Evolutionary conservation across 2,329 filamentous ascomycete species (phyloP).

Genomic region (Harringtonia aguacate): DNA sequence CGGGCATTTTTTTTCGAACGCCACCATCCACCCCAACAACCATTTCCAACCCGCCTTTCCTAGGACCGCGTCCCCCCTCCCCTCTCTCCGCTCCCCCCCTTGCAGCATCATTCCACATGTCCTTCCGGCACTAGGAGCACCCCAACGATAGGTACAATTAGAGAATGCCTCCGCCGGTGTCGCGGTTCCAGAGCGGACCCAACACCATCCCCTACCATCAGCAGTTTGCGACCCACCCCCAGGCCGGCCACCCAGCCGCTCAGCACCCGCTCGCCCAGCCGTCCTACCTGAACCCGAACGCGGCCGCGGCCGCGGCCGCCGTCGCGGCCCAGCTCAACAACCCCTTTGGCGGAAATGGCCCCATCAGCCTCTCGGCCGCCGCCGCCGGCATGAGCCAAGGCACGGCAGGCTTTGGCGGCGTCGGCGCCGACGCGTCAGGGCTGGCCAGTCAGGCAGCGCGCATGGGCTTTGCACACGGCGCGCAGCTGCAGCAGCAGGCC

Average conservation of each 20-base stretch:
- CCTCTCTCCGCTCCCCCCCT: too few relatives aligned
- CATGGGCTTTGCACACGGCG: slow-evolving; percentile 72
- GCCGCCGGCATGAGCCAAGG: slow-evolving; percentile 38
- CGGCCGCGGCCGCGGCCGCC: slow-evolving; percentile 7
- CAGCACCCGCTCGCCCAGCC: slow-evolving; percentile 54
- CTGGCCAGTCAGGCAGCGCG: slow-evolving; percentile 80
- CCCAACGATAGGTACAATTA: background rate
- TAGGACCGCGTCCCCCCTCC: too few relatives aligned
- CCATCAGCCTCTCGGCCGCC: slow-evolving; percentile 33
- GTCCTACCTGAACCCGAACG: slow-evolving; percentile 59
- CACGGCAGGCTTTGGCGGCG: slow-evolving; percentile 41
- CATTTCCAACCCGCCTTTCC: too few relatives aligned
- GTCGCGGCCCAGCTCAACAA: slow-evolving; percentile 46
- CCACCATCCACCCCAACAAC: too few relatives aligned
- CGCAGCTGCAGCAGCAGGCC: slow-evolving; percentile 40
- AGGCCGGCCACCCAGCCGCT: slow-evolving; percentile 30
- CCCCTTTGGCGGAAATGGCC: slow-evolving; percentile 51
- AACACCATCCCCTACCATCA: slow-evolving; percentile 35
- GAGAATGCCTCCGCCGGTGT: slow-evolving; percentile 29
- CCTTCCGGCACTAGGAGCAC: background rate
- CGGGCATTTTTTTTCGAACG: too few relatives aligned
- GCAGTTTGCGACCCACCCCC: slow-evolving; percentile 44
- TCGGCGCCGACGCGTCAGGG: slow-evolving; percentile 56
- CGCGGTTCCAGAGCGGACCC: slow-evolving; percentile 36
- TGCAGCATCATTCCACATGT: background rate